Evolutionary conservation across 495 filamentous ascomycete species (phyloP), one percentile per base, ranked within the genome.

Genomic region (Penicillium lagena): DNA sequence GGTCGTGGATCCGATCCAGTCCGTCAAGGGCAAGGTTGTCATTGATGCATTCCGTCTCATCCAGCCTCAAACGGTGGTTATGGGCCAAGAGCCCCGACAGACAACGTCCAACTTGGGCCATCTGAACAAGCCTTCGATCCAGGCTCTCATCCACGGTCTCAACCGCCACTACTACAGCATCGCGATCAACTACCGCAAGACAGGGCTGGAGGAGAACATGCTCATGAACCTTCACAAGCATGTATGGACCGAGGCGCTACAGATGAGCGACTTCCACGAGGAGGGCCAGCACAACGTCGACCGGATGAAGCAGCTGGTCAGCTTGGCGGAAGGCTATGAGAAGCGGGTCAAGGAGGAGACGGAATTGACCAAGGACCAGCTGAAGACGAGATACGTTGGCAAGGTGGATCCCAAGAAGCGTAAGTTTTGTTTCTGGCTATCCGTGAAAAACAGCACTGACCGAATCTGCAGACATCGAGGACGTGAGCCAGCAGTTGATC

Each of bases 101-200:
- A 97, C 89, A 46, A 98, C 93, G 35, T 95, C 89, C 45, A 98
- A 98, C 71, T 71, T 98, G 59, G 93, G 93, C 35, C 93, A 98
- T 66, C 79, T 98, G 46, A 96, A 98, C 75, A 98, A 98, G 68
- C 94, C 93, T 14, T 95, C 89, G 7, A 98, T 98, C 52, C 93
- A 97, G 67, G 94, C 93, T n/a, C 82, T 98, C 42, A 98, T 98
- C 47, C 93, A 98, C 66, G 93, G 93, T 41, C 78, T 98, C 13
- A 98, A 98, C 72, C 76, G 93, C 46, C 94, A 98, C 71, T 98
- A 98, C 74, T 98, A 98, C 73, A 95, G 89, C 57, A 97, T 98
- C 56, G 91, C 79, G 35, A 97, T 98, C 72, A 89, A 93, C 66
- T 98, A 98, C 70, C 78, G 93, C 51, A 98, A 98, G 76, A 96